Evolutionary conservation across 257 asterid genomes (phyloP).

Genomic region (Penstemon eatonii): DNA sequence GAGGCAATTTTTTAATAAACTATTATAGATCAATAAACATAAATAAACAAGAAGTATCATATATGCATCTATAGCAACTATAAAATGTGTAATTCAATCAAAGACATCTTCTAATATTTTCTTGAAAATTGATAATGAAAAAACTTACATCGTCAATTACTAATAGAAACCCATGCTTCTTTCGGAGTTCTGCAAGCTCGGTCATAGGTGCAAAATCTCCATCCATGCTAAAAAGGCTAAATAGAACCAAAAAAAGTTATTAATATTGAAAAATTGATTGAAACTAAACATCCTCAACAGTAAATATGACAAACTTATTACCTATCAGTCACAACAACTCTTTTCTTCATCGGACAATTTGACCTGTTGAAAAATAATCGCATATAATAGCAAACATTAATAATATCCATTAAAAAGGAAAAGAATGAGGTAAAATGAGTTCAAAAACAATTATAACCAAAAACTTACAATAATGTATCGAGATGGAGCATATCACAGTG

Average conservation of each 20-base stretch:
- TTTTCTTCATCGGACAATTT: slow-evolving; percentile 82
- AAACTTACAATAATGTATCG: slow-evolving; percentile 67
- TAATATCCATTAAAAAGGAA: slow-evolving; percentile 11
- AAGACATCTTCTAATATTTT: neutral
- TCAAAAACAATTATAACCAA: slow-evolving; percentile 12
- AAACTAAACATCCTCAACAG: slow-evolving; percentile 7
- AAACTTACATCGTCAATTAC: slow-evolving; percentile 94
- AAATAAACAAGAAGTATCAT: slow-evolving; percentile 1
- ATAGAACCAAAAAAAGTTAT: slow-evolving; percentile 24
- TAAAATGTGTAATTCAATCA: slow-evolving; percentile 6
- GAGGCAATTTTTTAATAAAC: slow-evolving; percentile 1
- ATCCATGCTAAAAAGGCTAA: slow-evolving; percentile 96
- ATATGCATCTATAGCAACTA: slow-evolving; percentile 10
- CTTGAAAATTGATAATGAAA: slow-evolving; percentile 10
- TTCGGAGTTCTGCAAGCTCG: slow-evolving; percentile 84
- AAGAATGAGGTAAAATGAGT: slow-evolving; percentile 9
- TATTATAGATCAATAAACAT: neutral
- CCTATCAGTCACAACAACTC: slow-evolving; percentile 94
- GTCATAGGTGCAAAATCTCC: slow-evolving; percentile 95
- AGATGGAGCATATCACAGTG: slow-evolving; percentile 96
- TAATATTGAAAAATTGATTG: slow-evolving; percentile 6
- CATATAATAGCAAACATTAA: slow-evolving; percentile 27
- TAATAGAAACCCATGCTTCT: slow-evolving; percentile 85
- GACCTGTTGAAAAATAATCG: slow-evolving; percentile 59
- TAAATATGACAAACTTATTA: slow-evolving; percentile 65